A percentile compares a stretch with the other conserved stretches of the same genome.
Conservation (phyloP, 306 rosid species). For the Astragalus membranaceus region DNA sequence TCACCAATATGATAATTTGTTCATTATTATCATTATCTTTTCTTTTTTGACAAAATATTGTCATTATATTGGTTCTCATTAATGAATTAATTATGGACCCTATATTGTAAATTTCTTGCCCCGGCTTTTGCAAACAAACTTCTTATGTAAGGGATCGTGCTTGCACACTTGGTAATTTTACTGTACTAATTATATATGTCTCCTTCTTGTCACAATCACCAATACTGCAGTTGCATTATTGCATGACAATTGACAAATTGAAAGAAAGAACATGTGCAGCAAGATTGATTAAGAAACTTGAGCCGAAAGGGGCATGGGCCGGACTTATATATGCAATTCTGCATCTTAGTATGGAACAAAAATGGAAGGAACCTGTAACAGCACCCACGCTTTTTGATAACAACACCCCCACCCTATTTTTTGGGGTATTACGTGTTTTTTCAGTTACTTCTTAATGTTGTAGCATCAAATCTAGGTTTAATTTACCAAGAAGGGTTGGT, state of each 20-base stretch:
- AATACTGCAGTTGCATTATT: slow-evolving; percentile 5
- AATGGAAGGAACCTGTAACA: not conserved
- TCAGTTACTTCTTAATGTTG: not conserved
- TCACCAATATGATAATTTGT: not conserved
- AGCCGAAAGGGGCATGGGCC: not conserved
- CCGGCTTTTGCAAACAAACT: slow-evolving; percentile 16
- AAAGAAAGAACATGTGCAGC: not conserved
- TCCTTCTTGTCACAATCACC: slow-evolving; percentile 13
- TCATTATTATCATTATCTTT: not conserved
- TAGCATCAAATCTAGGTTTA: not conserved
- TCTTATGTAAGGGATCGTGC: slow-evolving; percentile 24
- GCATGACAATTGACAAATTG: not conserved
- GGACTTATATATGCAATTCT: not conserved
- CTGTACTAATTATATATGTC: not conserved
- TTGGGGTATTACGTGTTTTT: not conserved
- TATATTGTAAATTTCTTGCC: not conserved
- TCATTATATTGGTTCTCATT: not conserved
- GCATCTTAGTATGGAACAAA: not conserved
- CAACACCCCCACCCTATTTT: too few species aligned
- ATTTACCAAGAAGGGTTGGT: too few species aligned
- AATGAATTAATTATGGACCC: not conserved
- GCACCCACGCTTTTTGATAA: too few species aligned
- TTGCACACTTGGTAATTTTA: not conserved
- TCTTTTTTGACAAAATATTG: not conserved
- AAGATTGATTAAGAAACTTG: not conserved